Base-by-base conservation (phyloP, 2,329 filamentous ascomycete genomes). In the Trichoderma sp. region DNA sequence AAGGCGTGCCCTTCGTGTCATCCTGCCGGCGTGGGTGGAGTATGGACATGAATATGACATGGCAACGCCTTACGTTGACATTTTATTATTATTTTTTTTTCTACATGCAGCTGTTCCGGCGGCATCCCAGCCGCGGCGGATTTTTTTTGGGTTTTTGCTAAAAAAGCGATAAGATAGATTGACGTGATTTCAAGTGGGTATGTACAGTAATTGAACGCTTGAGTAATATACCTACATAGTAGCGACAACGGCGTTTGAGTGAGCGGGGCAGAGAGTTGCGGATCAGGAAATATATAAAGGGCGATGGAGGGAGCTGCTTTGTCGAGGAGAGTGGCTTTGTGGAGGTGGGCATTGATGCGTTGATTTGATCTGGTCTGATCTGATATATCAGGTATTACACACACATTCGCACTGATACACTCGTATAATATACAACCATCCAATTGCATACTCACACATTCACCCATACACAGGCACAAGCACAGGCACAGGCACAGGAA, bases 221-320 rank as follows among this genome's bases (percentile, higher is more conserved):
- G 45, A 53, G 34, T 32, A 64, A 32, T 32, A 53, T 10, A n/a
- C 6, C 17, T 13, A 3, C 6, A n/a, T n/a, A 42, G 15, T 34
- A 64, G 61, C 61, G 61, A 64, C 61, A 64, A 64, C 61, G 61
- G 61, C 61, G 52, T 48, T 13, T 9, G 12, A 13, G 13, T 22
- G 58, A 53, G 61, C 52, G 61, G 52, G 52, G 61, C 61, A 32
- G 10, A n/a, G 52, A 19, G 35, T 48, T 64, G 25, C 19, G 60
- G 52, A 39, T 32, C 29, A 19, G 35, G 17, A n/a, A n/a, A 37
- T 35, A 45, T 56, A 64, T 57, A 64, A 64, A 48, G 42, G 12
- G 22, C 7, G 17, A 53, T 35, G 42, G 59, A 52, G 9, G n/a
- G 27, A 34, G 29, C 39, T 45, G 39, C 60, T 32, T 13, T 34